Evolutionary conservation across 148 eudicot species (phyloP).

Genomic region (Pharnaceum exiguum): DNA sequence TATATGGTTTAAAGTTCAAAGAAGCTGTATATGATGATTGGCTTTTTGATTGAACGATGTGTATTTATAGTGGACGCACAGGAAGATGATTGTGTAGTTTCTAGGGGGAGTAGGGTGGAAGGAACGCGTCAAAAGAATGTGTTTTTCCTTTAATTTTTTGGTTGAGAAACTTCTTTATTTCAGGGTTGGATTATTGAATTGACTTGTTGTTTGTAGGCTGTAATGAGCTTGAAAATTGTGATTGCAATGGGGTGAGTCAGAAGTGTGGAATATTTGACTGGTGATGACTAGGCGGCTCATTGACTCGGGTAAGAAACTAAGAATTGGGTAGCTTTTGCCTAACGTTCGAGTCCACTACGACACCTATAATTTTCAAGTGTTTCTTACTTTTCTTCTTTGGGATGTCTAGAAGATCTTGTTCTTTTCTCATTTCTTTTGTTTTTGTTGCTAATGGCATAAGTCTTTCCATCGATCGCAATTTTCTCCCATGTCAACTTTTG

Average conservation of each 20-base stretch:
- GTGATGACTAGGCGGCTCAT: slow-evolving; percentile 19
- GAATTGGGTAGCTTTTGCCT: not conserved
- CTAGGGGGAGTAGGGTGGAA: slow-evolving; percentile 1
- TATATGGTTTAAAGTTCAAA: no score
- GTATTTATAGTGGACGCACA: slow-evolving; percentile 7
- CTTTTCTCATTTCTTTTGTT: no score
- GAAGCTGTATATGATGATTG: not conserved
- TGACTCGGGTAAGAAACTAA: slow-evolving; percentile 6
- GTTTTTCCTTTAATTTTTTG: not conserved
- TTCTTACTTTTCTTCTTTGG: not conserved
- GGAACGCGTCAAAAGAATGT: slow-evolving; percentile 16
- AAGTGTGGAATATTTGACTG: slow-evolving; percentile 5
- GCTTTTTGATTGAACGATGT: not conserved
- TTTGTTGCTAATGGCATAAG: no score
- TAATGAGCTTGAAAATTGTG: no score
- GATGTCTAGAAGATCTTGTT: no score
- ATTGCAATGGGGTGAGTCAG: no score
- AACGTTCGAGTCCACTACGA: not conserved
- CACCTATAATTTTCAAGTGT: not conserved
- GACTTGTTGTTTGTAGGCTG: not conserved
- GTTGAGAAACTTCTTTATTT: not conserved
- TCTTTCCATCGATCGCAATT: no score
- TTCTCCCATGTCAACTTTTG: no score
- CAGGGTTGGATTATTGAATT: not conserved
- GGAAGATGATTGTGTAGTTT: not conserved